phyloP scores from a whole-genome alignment of 495 filamentous ascomycete genomes.

The Cetradonia linearis region DNA sequence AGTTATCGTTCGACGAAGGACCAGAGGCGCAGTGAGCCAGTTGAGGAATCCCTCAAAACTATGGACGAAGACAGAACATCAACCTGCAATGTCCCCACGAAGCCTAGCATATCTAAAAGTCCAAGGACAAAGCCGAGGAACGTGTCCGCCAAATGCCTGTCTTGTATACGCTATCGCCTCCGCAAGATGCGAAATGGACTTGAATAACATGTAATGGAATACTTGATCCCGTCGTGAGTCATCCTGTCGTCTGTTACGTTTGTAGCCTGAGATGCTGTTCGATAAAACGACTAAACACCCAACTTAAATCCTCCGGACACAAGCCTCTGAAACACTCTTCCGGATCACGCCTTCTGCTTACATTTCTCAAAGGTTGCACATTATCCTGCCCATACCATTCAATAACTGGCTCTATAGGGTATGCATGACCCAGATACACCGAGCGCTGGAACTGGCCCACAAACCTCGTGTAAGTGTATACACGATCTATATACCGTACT shows the following conservation, averaged over 20 bases:
- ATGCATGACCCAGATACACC: constrained; percentile 35
- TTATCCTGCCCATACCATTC: constrained; percentile 30
- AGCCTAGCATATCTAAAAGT: too few species aligned
- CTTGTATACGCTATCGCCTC: too few species aligned
- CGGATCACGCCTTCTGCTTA: constrained; percentile 32
- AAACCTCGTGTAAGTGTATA: constrained; percentile 6
- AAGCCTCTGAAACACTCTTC: constrained; percentile 25
- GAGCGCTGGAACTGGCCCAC: constrained; percentile 10
- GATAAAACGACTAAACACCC: not conserved
- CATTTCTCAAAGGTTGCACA: constrained; percentile 24
- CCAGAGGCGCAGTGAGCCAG: not conserved
- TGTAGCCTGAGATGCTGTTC: too few species aligned
- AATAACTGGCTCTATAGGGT: constrained; percentile 33
- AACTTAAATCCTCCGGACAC: constrained; percentile 34
- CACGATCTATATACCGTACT: not conserved
- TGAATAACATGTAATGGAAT: too few species aligned
- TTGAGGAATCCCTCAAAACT: too few species aligned
- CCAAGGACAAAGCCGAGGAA: too few species aligned
- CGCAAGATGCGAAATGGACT: too few species aligned
- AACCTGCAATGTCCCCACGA: too few species aligned
- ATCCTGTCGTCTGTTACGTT: too few species aligned
- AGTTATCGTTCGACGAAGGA: constrained; percentile 16
- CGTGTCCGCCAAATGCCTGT: too few species aligned
- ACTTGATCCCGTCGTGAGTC: too few species aligned
- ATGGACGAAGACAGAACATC: too few species aligned